phyloP scores from a whole-genome alignment of 2,329 filamentous ascomycete genomes.

The Dendryphion nanum region DNA sequence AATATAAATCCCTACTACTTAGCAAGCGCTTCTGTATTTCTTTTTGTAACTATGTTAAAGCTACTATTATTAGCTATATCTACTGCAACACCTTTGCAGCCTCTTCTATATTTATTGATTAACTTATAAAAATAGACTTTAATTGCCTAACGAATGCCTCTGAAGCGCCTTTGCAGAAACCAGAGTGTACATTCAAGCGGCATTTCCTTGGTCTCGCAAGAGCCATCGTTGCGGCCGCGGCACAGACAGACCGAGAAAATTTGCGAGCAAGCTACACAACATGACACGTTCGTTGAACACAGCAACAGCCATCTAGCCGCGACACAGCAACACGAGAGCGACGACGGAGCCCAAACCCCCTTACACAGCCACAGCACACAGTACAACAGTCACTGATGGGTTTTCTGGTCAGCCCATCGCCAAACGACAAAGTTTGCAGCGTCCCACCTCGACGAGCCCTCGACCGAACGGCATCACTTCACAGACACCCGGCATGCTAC shows the following conservation, averaged over 20 bases:
- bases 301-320: constrained; percentile 13
- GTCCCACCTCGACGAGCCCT: constrained; percentile 5
- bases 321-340: constrained; percentile 12
- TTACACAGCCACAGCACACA: constrained; percentile 32
- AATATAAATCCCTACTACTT: too few species aligned
- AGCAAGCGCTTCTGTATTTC: too few species aligned
- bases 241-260: constrained; percentile 7
- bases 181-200: too few species aligned
- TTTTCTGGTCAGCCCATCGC: constrained; percentile 9
- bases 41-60: too few species aligned
- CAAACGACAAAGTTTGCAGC: constrained; percentile 9
- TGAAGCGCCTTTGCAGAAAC: too few species aligned
- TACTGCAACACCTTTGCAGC: too few species aligned
- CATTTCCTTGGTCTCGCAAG: too few species aligned
- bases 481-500: constrained; percentile 7
- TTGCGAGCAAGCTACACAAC: constrained; percentile 11
- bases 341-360: neutral
- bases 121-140: too few species aligned
- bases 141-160: too few species aligned
- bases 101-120: too few species aligned
- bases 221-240: constrained; percentile 7
- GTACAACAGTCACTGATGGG: constrained; percentile 29
- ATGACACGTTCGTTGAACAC: constrained; percentile 9
- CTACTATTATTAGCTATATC: too few species aligned
- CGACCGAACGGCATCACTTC: constrained; percentile 1